Evolutionary conservation across 1,284 basidiomycete genomes (phyloP), one percentile per base, ranked within the genome.

Genomic region (Boletus semigastroideus): DNA sequence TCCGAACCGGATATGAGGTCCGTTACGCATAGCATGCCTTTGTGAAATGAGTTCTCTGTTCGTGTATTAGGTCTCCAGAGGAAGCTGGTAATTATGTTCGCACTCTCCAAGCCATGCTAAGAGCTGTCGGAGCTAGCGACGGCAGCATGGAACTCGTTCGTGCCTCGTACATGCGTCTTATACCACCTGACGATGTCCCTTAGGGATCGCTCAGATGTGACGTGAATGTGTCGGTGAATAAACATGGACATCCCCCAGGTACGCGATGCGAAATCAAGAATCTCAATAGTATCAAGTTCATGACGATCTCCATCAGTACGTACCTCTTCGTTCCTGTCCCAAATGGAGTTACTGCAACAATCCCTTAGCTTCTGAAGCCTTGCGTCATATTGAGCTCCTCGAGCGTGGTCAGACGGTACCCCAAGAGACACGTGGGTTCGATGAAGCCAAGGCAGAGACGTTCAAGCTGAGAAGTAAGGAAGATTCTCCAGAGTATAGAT

Each of bases 191-290:
- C 37, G 39, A 28, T 25, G 16, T 11, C 44, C 50, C 49, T 49
- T 48, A 96, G 93, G 94, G 94, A 1, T 96, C 93, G 10, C 75
- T 99, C 31, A 82, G 96, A 31, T 96, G 95, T 60, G 96, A 99
- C 66, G 92, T 95, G 34, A 99, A 99, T 64, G 89, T 99, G 2
- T 98, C 95, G 2, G 82, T 97, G 2, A 87, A 91, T 60, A 77
- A 78, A 40, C 65, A 73, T 27, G 86, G 86, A 12, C 74, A 80
- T 22, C 75, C 82, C 1, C 83, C 75, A 13, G 94, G 94, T 1
- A 94, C 89, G 0, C 85, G 97, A 17, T 97, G 94, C 65, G 97
- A 99, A 72, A 86, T 99, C 64, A 99, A 99, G 74, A 99, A 99
- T 65, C 77, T 99, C 51, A 98, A 98, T 68, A 95, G 94, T 48